Conservation (phyloP, 1,284 basidiomycete species). For the Agaricales sp. region DNA sequence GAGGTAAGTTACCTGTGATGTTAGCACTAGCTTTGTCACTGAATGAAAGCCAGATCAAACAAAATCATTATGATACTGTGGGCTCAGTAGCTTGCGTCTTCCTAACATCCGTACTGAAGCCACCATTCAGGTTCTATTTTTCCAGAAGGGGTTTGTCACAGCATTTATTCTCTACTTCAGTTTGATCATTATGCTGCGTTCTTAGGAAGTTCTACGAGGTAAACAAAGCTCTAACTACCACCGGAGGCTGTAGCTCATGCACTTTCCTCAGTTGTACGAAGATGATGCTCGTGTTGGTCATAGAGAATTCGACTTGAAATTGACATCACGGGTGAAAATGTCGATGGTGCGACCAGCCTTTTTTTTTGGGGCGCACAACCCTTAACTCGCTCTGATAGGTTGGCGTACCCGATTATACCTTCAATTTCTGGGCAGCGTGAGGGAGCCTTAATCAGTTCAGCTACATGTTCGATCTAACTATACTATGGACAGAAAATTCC, state of each 20-base stretch:
- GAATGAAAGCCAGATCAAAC: constrained; percentile 59
- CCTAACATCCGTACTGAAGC: constrained; percentile 9
- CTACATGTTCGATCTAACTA: constrained; percentile 2
- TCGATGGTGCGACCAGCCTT: constrained; percentile 62
- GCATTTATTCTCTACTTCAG: constrained; percentile 30
- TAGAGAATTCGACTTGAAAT: constrained; percentile 86
- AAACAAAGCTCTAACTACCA: constrained; percentile 7
- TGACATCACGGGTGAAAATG: constrained; percentile 94
- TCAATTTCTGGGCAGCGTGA: constrained; percentile 88
- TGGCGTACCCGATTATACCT: constrained; percentile 91
- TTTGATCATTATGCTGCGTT: neutral
- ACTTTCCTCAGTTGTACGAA: constrained; percentile 72
- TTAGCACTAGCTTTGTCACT: constrained; percentile 3
- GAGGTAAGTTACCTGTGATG: constrained; percentile 35
- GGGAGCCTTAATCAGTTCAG: constrained; percentile 19
- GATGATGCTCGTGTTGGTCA: constrained; percentile 89
- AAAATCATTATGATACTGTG: constrained; percentile 87
- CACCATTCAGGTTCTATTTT: constrained; percentile 85
- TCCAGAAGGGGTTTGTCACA: constrained; percentile 99
- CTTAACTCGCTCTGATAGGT: constrained; percentile 39
- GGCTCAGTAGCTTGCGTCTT: constrained; percentile 8
- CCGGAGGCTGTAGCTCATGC: constrained; percentile 7
- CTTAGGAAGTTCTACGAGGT: constrained; percentile 63
- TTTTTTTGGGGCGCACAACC: neutral
- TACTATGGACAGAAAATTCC: constrained; percentile 49